Conservation (phyloP, 345 rosid species). For the Populus ilicifolia region DNA sequence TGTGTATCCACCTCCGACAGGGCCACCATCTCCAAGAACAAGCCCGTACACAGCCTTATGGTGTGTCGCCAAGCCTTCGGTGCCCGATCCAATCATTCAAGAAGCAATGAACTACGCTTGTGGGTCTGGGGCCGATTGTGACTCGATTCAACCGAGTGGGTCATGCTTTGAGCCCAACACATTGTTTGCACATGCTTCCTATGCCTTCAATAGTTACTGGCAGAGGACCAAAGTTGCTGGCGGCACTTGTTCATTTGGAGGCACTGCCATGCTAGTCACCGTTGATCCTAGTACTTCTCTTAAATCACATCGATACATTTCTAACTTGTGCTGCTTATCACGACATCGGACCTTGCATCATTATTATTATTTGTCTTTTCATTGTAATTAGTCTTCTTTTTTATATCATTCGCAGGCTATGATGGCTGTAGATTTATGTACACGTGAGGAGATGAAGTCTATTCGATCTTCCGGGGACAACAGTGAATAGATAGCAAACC, state of each 20-base stretch:
- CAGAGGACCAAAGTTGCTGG: conserved; percentile 74
- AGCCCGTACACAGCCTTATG: conserved; percentile 51
- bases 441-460: neutral
- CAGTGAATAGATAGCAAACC: neutral
- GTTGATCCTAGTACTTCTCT: conserved; percentile 74
- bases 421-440: conserved; percentile 25
- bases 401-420: conserved; percentile 8
- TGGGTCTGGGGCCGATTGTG: conserved; percentile 83
- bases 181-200: conserved; percentile 79
- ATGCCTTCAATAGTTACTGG: conserved; percentile 90
- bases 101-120: conserved; percentile 98
- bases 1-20: conserved; percentile 72
- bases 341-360: neutral
- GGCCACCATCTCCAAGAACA: conserved; percentile 50
- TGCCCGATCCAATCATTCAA: conserved; percentile 86
- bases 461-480: neutral
- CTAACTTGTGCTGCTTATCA: neutral
- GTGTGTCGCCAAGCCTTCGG: conserved; percentile 94
- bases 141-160: conserved; percentile 59
- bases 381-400: neutral
- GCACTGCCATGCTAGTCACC: conserved; percentile 84
- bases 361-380: neutral
- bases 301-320: too few relatives aligned
- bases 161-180: conserved; percentile 74
- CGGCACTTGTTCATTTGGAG: conserved; percentile 86